Evolutionary conservation across 306 rosid species (phyloP), one percentile per base, ranked within the genome.

Genomic region (Dryas alaskensis): DNA sequence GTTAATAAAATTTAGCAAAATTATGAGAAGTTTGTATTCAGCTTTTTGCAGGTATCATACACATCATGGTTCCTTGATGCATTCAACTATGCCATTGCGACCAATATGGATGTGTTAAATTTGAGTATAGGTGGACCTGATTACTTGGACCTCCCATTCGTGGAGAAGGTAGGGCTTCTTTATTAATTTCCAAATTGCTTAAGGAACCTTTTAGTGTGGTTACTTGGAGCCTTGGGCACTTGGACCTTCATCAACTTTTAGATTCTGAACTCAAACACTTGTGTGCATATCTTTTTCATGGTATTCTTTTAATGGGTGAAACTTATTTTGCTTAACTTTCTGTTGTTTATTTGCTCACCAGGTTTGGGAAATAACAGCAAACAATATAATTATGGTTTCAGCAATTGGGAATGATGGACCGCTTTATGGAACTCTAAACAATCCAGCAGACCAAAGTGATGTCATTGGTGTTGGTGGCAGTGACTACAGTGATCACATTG

Each of bases 1-100:
- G 73, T 82, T 51, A 65, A 74, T 67, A 39, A 72, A 65, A 64
- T 70, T 64, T 91, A 69, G 84, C 81, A 61, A 83, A 86, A 87
- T 86, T 88, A 78, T 94, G 90, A 92, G 89, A 86, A 82, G 79
- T 82, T 73, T 83, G 87, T 88, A 75, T 91, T 89, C 97, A 94
- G 99, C 95, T 87, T 80, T 81, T 87, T 88, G 93, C 99, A 94
- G 99, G 99, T 94, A 61, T 89, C 97, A 43, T 94, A 92, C 82
- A 91, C 99, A 70, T 94, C 97, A 51, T 94, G 99, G 99, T 94
- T 94, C 88, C 99, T 94, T 85, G 99, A 94, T 73, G 97, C 99
- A 59, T 94, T 94, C 89, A 94, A 94, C 87, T 92, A 94, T 78
- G 99, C 99, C 40, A 94, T 94, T 78, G 92, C 99, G 50, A 92